phyloP scores from a whole-genome alignment of 1,139 yeast species.

The Suhomyces chickasaworum region DNA sequence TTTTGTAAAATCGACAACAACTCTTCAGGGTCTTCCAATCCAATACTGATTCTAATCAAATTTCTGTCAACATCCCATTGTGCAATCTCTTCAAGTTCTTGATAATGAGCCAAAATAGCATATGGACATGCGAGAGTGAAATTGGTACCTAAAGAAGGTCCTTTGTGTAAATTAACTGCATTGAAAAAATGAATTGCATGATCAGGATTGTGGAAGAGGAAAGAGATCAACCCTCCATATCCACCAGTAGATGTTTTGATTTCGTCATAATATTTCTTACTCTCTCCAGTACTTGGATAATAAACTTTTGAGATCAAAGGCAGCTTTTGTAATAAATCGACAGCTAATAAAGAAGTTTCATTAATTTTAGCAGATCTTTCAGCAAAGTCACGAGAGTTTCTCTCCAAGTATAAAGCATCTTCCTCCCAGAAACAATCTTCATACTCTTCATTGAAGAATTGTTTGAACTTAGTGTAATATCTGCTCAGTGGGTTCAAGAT shows the following conservation, averaged over 20 bases:
- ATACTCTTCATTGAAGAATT: slow-evolving; percentile 55
- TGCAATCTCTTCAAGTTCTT: slow-evolving; percentile 78
- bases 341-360: slow-evolving; percentile 58
- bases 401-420: slow-evolving; percentile 88
- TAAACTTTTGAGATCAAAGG: slow-evolving; percentile 62
- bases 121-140: slow-evolving; percentile 93
- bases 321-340: slow-evolving; percentile 49
- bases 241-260: slow-evolving; percentile 76
- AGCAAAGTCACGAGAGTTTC: slow-evolving; percentile 89
- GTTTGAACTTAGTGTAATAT: slow-evolving; percentile 54
- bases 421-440: slow-evolving; percentile 88
- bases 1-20: slow-evolving; percentile 57
- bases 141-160: slow-evolving; percentile 93
- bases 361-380: slow-evolving; percentile 69
- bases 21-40: slow-evolving; percentile 63
- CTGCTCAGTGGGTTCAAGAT: slow-evolving; percentile 71
- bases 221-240: slow-evolving; percentile 86
- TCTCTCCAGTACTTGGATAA: slow-evolving; percentile 65
- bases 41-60: slow-evolving; percentile 82
- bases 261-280: slow-evolving; percentile 68
- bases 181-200: slow-evolving; percentile 79
- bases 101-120: slow-evolving; percentile 84
- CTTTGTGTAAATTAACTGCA: slow-evolving; percentile 74
- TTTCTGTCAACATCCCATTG: slow-evolving; percentile 84
- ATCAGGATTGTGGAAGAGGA: slow-evolving; percentile 65